Base-by-base conservation (phyloP, 345 rosid species). In the Turritis glabra region DNA sequence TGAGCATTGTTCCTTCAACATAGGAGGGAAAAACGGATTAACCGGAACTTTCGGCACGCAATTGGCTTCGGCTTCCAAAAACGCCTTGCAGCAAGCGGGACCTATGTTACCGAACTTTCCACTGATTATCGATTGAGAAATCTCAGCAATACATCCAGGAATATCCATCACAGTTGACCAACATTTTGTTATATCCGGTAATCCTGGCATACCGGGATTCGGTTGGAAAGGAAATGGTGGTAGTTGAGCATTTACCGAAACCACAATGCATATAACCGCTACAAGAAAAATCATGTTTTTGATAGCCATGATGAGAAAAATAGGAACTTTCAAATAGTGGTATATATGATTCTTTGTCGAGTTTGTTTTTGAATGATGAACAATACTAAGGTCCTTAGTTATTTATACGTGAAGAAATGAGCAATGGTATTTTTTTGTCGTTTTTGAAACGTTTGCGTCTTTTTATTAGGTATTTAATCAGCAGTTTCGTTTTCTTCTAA, bases 231-330 rank as follows among this genome's bases (percentile, higher is more conserved):
- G n/a, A 26, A 44, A 27, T 11, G 10, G 63, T 54, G 51, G 72
- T 12, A 53, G 8, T 17, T 68, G 72, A 17, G 72, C 52, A 25
- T 68, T 67, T 38, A 27, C 17, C 2, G 50, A 66, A 1, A 52
- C 18, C n/a, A 26, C 3, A 18, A 53, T 3, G 7, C 63, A 54
- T 18, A 54, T 8, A 12, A 38, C 8, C 2, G 1, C 1, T 38
- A 67, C 2, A 38, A 17, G 27, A 32, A 50, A 65, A 19, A 48
- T 4, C 12, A 67, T 1, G 3, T 67, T 23, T 26, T 67, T 37
- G 12, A 37, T 51, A 32, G 46, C 15, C 59, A 66, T 66, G 32
- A 22, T 48, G 58, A 33, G 2, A 15, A 51, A 51, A 12, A 21
- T 14, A 29, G 3, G 3, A 60, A 38, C 3, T 23, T 23, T 60